Evolutionary conservation across 768 basidiomycete genomes (phyloP), one percentile per base, ranked within the genome.

Genomic region (Dentipellis fragilis): DNA sequence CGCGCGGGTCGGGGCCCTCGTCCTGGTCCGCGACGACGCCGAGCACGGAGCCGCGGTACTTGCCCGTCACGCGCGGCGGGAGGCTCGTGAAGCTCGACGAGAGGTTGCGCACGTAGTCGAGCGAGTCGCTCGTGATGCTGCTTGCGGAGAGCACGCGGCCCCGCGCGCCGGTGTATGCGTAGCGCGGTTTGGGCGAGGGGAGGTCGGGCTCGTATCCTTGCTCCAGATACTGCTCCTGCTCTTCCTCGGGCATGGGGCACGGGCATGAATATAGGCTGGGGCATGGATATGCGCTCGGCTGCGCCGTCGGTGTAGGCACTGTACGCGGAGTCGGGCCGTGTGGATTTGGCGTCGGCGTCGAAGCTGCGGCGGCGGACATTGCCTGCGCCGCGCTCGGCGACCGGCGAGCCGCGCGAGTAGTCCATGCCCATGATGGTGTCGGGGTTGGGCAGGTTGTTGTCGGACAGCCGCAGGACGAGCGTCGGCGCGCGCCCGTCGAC

Each of bases 401-500:
- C 19, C 8, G 42, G 4, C 23, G 21, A 49, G 42, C 42, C 42
- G 42, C 7, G n/a, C n/a, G 42, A n/a, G 22, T 14, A 35, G 10
- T 35, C 46, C n/a, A 10, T 23, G 53, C 39, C 35, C 19, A 55
- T 54, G n/a, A 61, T 39, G 0, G 56, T 49, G 7, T 54, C 45
- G 14, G 45, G 45, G n/a, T 17, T 49, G 2, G 51, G 49, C n/a
- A 60, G 35, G 19, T 17, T 10, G 29, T 35, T 22, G 12, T 54
- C 22, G 14, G 61, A 54, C 42, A 60, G 51, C 29, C 49, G 51
- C 10, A 62, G 38, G 14, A 57, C 47, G n/a, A 62, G 61, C 9
- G 61, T 60, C 10, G 61, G 59, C 16, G 56, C 56, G 34, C 45
- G 56, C 37, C 47, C 48, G 38, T 14, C 40, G 35, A 22, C 11